phyloP scores from a whole-genome alignment of 192 early-diverging fungal species.

The Rhizoclosmatium sp. region DNA sequence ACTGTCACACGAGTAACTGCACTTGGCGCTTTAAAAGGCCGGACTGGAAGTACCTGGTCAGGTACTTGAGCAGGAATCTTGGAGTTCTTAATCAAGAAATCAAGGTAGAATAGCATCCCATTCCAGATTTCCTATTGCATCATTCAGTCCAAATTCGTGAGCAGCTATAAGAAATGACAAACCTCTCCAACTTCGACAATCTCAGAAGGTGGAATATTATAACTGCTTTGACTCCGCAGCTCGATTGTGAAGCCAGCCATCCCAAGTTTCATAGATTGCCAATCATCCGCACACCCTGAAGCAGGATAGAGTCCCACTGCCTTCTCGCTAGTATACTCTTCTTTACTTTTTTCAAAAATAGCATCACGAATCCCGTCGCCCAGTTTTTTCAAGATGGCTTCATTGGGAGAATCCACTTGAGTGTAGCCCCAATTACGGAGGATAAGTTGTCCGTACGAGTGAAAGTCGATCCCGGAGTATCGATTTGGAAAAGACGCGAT shows the following conservation, averaged over 20 bases:
- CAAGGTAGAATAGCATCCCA: slow-evolving; percentile 13
- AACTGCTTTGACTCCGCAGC: slow-evolving; percentile 31
- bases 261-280: slow-evolving; percentile 22
- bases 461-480: slow-evolving; percentile 56
- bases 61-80: slow-evolving; percentile 14
- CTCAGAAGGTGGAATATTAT: slow-evolving; percentile 37
- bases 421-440: slow-evolving; percentile 39
- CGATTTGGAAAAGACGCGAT: slow-evolving; percentile 43
- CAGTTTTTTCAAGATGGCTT: slow-evolving; percentile 28
- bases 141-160: not conserved
- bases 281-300: slow-evolving; percentile 32
- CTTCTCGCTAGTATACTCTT: slow-evolving; percentile 22
- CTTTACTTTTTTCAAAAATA: not conserved
- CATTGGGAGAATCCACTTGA: slow-evolving; percentile 13
- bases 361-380: slow-evolving; percentile 29
- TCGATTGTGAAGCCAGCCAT: slow-evolving; percentile 44
- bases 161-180: not conserved
- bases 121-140: slow-evolving; percentile 1
- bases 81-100: not conserved
- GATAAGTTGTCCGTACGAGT: slow-evolving; percentile 37
- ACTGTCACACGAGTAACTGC: too few species aligned
- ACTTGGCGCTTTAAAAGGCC: not conserved
- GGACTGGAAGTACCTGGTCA: not conserved
- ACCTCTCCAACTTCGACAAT: slow-evolving; percentile 44
- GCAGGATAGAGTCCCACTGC: slow-evolving; percentile 34